These are phyloP conservation scores for Grigorovia humatica DNA, from an alignment of 805 yeast genomes.

Conservation along the genomic window DNA sequence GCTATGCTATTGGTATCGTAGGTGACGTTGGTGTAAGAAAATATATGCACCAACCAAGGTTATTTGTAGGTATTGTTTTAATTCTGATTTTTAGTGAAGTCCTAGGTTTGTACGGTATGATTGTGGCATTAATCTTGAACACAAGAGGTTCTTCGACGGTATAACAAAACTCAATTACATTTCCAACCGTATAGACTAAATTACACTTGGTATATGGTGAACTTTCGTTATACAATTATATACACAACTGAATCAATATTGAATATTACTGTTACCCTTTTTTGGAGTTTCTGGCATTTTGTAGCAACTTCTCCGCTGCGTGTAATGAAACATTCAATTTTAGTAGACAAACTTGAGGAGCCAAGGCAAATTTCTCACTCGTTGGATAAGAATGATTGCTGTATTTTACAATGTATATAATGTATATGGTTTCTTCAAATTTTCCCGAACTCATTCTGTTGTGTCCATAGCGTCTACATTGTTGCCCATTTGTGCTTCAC, in stretches of 20 bases:
- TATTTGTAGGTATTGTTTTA: slow-evolving; percentile 82
- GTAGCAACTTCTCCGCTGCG: no score
- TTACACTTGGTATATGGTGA: no score
- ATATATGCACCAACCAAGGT: slow-evolving; percentile 76
- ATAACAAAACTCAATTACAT: neutral
- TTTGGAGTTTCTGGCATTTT: no score
- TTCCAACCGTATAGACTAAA: no score
- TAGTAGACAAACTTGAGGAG: no score
- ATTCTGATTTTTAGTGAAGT: slow-evolving; percentile 88
- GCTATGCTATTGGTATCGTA: slow-evolving; percentile 91
- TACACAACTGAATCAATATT: no score
- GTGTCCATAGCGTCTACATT: slow-evolving; percentile 24
- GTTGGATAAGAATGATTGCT: neutral
- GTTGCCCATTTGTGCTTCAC: slow-evolving; percentile 5
- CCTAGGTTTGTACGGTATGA: slow-evolving; percentile 86
- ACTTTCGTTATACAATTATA: neutral
- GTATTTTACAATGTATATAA: neutral
- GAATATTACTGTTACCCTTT: neutral
- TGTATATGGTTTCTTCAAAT: neutral
- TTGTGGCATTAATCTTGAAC: slow-evolving; percentile 83
- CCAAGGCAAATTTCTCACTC: no score
- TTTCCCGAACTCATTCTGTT: slow-evolving; percentile 14
- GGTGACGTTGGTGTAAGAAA: slow-evolving; percentile 91
- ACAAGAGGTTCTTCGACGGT: slow-evolving; percentile 58
- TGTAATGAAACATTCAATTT: no score